A percentile compares a stretch with the other conserved stretches of the same genome.
These are phyloP conservation scores for Penicillium paradoxum DNA, from an alignment of 495 filamentous ascomycete genomes.

Conservation along the genomic window DNA sequence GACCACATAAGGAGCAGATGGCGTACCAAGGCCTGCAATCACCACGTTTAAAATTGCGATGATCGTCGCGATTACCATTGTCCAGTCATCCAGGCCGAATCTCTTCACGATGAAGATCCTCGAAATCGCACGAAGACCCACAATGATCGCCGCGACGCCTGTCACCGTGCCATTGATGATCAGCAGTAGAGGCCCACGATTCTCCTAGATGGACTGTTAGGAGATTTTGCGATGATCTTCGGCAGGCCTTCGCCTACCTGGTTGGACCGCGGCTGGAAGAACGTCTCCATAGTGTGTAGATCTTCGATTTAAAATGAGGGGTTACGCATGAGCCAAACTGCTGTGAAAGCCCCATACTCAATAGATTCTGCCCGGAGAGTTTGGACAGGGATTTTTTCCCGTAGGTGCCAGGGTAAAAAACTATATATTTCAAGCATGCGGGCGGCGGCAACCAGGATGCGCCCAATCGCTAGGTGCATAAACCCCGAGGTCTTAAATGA, in stretches of 20 bases:
- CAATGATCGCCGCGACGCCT: conserved; percentile 1
- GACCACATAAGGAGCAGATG: background rate
- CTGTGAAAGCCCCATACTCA: background rate
- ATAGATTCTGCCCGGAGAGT: background rate
- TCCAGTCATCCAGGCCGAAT: conserved; percentile 6
- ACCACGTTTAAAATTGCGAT: conserved; percentile 1
- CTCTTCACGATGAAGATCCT: background rate
- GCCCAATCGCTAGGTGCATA: background rate
- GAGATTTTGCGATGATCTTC: background rate
- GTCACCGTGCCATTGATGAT: conserved; percentile 8
- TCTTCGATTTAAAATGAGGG: background rate
- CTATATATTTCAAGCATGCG: background rate
- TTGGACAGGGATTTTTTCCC: background rate
- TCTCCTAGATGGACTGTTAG: background rate
- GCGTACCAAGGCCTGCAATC: background rate
- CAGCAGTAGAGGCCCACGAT: conserved; percentile 5
- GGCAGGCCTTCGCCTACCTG: background rate
- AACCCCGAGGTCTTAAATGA: background rate
- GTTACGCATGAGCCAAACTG: background rate
- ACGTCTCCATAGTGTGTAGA: background rate
- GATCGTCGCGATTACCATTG: background rate
- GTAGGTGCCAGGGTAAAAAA: background rate
- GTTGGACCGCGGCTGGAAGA: background rate
- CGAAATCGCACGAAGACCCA: conserved; percentile 5
- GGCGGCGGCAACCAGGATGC: no score